Evolutionary conservation across 2,329 filamentous ascomycete species (phyloP), one percentile per base, ranked within the genome.

Genomic region (Penicillium sp.): DNA sequence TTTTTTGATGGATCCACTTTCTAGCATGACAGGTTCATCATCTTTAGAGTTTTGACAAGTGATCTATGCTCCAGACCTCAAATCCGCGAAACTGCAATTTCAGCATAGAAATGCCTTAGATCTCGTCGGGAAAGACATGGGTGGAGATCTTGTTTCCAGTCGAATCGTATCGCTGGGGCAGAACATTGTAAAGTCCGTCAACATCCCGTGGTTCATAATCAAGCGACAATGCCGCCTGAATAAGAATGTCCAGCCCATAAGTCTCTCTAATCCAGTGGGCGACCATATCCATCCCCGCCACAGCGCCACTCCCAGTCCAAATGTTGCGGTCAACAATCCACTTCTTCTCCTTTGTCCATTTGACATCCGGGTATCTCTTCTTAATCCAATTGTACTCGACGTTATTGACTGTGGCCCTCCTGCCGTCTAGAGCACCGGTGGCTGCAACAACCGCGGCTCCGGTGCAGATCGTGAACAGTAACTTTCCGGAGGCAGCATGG

Each of bases 251-350:
- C 17, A 64, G 28, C 0, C 73, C 73, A 59, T 64, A 74, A 1
- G 62, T 69, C 45, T 73, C 65, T 47, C 72, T 72, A 0, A 78
- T 51, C 73, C 75, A 78, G 33, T 76, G 67, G 9, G 75, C 63
- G 52, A 75, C 59, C 70, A 77, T 75, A 17, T 79, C 78, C 66
- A 79, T 80, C 0, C 77, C 78, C 5, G 78, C 77, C 16, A 75
- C 63, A 0, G 78, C 76, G 14, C 78, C 78, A 1, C 71, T 72
- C 0, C 73, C 74, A 2, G 78, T 80, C 78, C 78, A 80, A 30
- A 80, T 69, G 36, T 79, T 78, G 0, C 70, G 74, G 46, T 80
- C 76, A 0, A 75, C 54, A 52, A 79, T 65, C 77, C 78, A 81
- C 58, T 79, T 75, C 55, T 71, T 72, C 26, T 77, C 70, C 28